Conservation (phyloP, 805 yeast genomes). For the Clavispora phyllophila region DNA sequence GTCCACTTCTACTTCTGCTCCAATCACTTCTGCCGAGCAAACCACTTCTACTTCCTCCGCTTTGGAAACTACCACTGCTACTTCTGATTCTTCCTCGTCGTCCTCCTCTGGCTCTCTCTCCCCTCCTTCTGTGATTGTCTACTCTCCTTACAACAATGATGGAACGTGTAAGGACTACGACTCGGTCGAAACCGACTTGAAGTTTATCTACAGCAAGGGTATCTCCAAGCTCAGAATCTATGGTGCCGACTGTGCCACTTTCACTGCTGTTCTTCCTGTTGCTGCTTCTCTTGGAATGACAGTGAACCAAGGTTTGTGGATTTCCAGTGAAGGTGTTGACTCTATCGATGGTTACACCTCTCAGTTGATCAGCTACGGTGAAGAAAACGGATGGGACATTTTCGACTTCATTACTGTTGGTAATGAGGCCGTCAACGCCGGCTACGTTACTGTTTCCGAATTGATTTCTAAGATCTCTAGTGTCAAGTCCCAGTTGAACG, state of each 20-base stretch:
- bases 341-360: conserved; percentile 60
- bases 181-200: conserved; percentile 55
- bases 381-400: conserved; percentile 60
- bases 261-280: conserved; percentile 60
- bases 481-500: conserved; percentile 53
- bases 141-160: conserved; percentile 72
- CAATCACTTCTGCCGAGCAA: conserved; percentile 16
- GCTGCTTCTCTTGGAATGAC: conserved; percentile 56
- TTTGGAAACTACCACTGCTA: too few relatives aligned
- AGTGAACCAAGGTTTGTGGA: conserved; percentile 88
- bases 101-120: conserved; percentile 17
- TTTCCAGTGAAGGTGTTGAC: conserved; percentile 56
- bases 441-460: conserved; percentile 56
- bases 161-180: conserved; percentile 59
- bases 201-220: conserved; percentile 53
- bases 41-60: conserved; percentile 1
- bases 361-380: conserved; percentile 45
- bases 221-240: conserved; percentile 68
- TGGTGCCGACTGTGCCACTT: conserved; percentile 80
- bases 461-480: conserved; percentile 58
- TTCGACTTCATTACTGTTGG: conserved; percentile 79
- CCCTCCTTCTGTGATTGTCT: conserved; percentile 59
- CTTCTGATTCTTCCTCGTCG: conserved; percentile 8
- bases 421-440: conserved; percentile 75
- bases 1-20: conserved; percentile 4